These are phyloP conservation scores for Gnomoniopsis smithogilvyi DNA, from an alignment of 2,329 filamentous ascomycete genomes.

Conservation along the genomic window DNA sequence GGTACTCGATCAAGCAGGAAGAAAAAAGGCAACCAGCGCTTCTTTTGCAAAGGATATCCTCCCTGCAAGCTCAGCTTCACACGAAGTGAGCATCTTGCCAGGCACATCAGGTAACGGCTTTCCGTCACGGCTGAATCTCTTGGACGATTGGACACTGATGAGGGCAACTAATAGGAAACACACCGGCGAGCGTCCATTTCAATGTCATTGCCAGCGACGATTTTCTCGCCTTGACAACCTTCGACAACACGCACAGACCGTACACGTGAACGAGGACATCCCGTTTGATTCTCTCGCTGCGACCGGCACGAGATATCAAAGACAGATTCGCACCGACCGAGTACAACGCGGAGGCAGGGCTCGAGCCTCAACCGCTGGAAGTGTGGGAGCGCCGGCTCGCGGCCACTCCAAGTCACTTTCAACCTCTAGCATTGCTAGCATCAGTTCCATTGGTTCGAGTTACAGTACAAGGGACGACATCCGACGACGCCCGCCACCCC, in stretches of 20 bases:
- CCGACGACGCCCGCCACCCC: conserved; percentile 71
- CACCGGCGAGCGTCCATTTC: conserved; percentile 93
- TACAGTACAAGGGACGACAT: conserved; percentile 64
- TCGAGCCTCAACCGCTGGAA: conserved; percentile 74
- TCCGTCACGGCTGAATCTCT: background rate
- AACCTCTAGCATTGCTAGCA: conserved; percentile 79
- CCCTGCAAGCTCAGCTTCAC: conserved; percentile 95
- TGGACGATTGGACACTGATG: background rate
- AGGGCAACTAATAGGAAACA: conserved; percentile 67
- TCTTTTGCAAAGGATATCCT: conserved; percentile 94
- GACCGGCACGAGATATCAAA: conserved; percentile 85
- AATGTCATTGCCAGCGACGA: conserved; percentile 88
- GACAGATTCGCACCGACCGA: conserved; percentile 85
- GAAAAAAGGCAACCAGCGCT: conserved; percentile 95
- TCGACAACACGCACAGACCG: conserved; percentile 93
- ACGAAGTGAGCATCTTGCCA: conserved; percentile 87
- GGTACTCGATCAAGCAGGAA: conserved; percentile 77
- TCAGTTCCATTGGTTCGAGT: conserved; percentile 62
- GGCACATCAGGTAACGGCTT: conserved; percentile 76
- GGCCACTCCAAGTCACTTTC: conserved; percentile 86
- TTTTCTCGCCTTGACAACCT: conserved; percentile 95
- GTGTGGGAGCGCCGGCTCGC: conserved; percentile 65
- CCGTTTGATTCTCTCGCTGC: conserved; percentile 90
- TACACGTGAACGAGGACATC: conserved; percentile 97
- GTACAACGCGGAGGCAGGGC: conserved; percentile 71